phyloP scores from a whole-genome alignment of 83 land plant genomes.

The Picea engelmannii region DNA sequence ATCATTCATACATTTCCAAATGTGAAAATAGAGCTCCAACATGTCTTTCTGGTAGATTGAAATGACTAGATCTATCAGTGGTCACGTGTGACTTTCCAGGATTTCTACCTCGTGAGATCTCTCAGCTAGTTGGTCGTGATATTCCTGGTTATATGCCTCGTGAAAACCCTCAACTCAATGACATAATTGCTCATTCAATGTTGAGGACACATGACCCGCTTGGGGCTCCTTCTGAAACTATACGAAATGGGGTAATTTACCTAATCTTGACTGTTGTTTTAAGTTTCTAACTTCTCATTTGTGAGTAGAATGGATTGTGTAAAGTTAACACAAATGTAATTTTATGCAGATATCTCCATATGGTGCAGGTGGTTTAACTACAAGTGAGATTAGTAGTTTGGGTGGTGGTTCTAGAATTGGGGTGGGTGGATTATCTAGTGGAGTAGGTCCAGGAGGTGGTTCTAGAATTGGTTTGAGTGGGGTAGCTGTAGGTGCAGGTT shows the following conservation, averaged over 20 bases:
- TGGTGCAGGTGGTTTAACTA: slow-evolving; percentile 14
- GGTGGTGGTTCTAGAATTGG: neutral
- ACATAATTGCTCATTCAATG: too few species aligned
- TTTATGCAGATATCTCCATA: slow-evolving; percentile 23
- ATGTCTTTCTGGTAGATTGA: too few species aligned
- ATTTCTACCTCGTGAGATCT: too few species aligned
- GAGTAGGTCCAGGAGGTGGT: slow-evolving; percentile 8
- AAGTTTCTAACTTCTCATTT: neutral
- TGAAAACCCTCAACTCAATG: too few species aligned
- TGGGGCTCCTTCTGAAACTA: slow-evolving; percentile 11
- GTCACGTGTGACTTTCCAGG: too few species aligned
- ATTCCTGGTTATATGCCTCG: too few species aligned
- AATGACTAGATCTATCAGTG: too few species aligned
- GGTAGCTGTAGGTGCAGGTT: slow-evolving; percentile 10
- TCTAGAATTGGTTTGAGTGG: neutral
- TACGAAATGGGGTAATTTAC: neutral
- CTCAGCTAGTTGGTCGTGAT: too few species aligned
- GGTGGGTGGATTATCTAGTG: slow-evolving; percentile 22
- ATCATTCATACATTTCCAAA: too few species aligned
- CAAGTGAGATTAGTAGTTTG: neutral
- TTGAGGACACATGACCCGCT: too few species aligned
- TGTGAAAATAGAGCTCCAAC: too few species aligned
- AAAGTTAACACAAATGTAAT: neutral
- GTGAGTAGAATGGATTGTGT: neutral
- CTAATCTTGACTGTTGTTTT: neutral